Evolutionary conservation across 805 yeast species (phyloP).

Genomic region (Blastobotrys peoriensis): DNA sequence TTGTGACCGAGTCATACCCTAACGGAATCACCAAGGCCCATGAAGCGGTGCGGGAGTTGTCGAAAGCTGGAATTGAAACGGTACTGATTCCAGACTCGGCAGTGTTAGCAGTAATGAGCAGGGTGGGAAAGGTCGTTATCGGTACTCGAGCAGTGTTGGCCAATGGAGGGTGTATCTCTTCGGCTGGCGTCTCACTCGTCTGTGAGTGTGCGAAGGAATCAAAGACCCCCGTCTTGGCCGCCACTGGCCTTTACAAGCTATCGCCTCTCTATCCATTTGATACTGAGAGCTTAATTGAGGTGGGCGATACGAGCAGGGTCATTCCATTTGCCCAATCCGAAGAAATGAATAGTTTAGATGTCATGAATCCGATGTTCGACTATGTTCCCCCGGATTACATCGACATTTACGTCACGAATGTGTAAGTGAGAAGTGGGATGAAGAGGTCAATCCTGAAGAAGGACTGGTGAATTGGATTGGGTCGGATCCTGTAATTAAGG

Average conservation of each 20-base stretch:
- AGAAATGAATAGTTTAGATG: conserved; percentile 66
- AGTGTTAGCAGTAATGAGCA: conserved; percentile 90
- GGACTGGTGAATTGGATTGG: too few relatives aligned
- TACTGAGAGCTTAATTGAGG: conserved; percentile 75
- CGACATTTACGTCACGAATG: conserved; percentile 88
- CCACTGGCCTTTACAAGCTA: conserved; percentile 88
- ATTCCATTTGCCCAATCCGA: conserved; percentile 66
- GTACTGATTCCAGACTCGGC: conserved; percentile 90
- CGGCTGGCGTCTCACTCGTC: conserved; percentile 86
- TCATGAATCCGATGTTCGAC: conserved; percentile 83
- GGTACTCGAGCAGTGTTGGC: conserved; percentile 92
- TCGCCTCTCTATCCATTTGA: conserved; percentile 91
- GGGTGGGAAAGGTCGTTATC: conserved; percentile 92
- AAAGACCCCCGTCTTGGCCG: conserved; percentile 93
- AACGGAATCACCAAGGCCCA: conserved; percentile 77
- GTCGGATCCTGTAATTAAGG: too few relatives aligned
- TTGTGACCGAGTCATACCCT: conserved; percentile 86
- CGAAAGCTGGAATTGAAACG: conserved; percentile 82
- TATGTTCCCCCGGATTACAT: conserved; percentile 91
- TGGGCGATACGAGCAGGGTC: conserved; percentile 89
- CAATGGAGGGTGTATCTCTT: conserved; percentile 89
- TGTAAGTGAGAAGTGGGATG: too few relatives aligned
- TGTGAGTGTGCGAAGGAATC: conserved; percentile 95
- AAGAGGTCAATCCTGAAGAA: too few relatives aligned
- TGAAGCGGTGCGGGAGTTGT: conserved; percentile 67